These are phyloP conservation scores for Anisodus tanguticus DNA, from an alignment of 257 asterid genomes.

Conservation along the genomic window DNA sequence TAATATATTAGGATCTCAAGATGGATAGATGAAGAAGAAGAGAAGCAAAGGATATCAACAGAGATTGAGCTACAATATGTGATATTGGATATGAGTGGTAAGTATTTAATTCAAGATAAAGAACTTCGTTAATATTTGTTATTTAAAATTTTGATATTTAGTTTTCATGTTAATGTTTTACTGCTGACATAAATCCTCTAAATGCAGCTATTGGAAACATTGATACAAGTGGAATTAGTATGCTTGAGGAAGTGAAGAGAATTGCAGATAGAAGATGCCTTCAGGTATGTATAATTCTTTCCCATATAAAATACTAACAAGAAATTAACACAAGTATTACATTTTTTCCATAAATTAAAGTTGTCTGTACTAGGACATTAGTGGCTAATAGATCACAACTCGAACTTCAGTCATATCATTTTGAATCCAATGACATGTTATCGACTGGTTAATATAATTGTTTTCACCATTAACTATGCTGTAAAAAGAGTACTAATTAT, in stretches of 20 bases:
- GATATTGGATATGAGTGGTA: slow-evolving; percentile 75
- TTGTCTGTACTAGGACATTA: no score
- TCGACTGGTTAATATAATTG: no score
- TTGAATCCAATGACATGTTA: no score
- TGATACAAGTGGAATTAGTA: slow-evolving; percentile 73
- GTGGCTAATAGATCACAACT: neutral
- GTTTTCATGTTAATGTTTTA: neutral
- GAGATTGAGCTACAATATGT: slow-evolving; percentile 57
- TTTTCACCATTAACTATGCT: no score
- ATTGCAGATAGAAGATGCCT: slow-evolving; percentile 54
- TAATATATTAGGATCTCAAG: slow-evolving; percentile 55
- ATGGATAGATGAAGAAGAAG: slow-evolving; percentile 80
- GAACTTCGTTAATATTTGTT: no score
- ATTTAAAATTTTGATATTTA: no score
- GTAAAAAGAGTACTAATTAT: neutral
- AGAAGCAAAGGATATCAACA: slow-evolving; percentile 45
- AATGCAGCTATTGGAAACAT: slow-evolving; percentile 69
- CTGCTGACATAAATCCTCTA: neutral
- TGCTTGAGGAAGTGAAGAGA: slow-evolving; percentile 70
- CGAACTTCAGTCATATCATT: neutral
- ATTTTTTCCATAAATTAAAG: no score
- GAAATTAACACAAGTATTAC: no score
- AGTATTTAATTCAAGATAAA: slow-evolving; percentile 27
- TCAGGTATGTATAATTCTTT: slow-evolving; percentile 38
- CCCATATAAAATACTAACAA: no score